phyloP scores from a whole-genome alignment of 2,329 filamentous ascomycete genomes.

The Exophiala alcalophila region DNA sequence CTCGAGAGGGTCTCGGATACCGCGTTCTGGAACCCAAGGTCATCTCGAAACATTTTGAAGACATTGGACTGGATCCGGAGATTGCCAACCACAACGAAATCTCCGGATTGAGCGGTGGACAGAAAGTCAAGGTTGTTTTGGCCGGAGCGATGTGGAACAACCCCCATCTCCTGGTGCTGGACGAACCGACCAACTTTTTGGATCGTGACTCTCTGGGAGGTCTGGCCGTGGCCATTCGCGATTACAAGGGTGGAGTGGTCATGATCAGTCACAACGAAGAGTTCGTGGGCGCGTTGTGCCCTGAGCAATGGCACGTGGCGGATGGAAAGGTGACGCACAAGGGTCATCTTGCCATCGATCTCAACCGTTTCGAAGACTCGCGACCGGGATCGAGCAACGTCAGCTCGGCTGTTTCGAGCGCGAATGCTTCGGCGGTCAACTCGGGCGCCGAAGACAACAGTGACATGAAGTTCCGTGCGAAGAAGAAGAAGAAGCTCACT shows the following conservation, averaged over 20 bases:
- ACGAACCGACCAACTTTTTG: slow-evolving; percentile 99
- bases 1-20: slow-evolving; percentile 96
- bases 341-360: slow-evolving; percentile 67
- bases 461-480: slow-evolving; percentile 80
- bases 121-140: slow-evolving; percentile 98
- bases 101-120: slow-evolving; percentile 88
- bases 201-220: slow-evolving; percentile 96
- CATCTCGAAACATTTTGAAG: slow-evolving; percentile 97
- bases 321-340: slow-evolving; percentile 84
- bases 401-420: slow-evolving; percentile 57
- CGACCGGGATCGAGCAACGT: slow-evolving; percentile 62
- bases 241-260: slow-evolving; percentile 97
- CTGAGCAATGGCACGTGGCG: slow-evolving; percentile 92
- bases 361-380: slow-evolving; percentile 84
- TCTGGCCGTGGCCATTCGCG: slow-evolving; percentile 93
- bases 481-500: slow-evolving; percentile 85
- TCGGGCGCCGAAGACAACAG: slow-evolving; percentile 77
- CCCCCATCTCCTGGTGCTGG: slow-evolving; percentile 91
- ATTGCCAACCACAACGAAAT: slow-evolving; percentile 99
- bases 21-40: slow-evolving; percentile 87
- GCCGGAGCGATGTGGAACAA: slow-evolving; percentile 99
- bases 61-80: slow-evolving; percentile 91
- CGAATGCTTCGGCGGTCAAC: slow-evolving; percentile 65
- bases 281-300: slow-evolving; percentile 92
- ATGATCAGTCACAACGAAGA: slow-evolving; percentile 99